Conservation (phyloP, 2,329 filamentous ascomycete genomes). For the Stromatinia cepivora region DNA sequence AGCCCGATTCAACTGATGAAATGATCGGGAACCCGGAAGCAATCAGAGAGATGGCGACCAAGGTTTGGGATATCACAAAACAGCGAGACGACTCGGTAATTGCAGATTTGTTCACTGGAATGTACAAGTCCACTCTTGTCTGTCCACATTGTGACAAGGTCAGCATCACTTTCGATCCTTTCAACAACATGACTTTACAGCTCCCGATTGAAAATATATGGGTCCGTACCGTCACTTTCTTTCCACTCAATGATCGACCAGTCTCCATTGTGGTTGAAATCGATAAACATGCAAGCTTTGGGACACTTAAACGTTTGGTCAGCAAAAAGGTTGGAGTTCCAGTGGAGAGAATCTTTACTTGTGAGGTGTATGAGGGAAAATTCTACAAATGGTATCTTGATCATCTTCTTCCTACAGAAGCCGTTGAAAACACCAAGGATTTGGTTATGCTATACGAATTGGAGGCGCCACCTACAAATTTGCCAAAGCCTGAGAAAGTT, state of each 20-base stretch:
- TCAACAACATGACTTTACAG: conserved; percentile 90
- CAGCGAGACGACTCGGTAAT: conserved; percentile 92
- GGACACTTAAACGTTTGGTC: conserved; percentile 67
- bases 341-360: conserved; percentile 68
- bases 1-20: conserved; percentile 95
- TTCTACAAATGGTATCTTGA: conserved; percentile 89
- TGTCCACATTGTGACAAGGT: conserved; percentile 91
- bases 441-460: conserved; percentile 75
- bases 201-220: conserved; percentile 84
- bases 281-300: conserved; percentile 72
- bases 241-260: conserved; percentile 71
- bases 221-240: conserved; percentile 72
- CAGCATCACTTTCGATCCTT: conserved; percentile 98
- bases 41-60: conserved; percentile 80
- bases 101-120: conserved; percentile 91
- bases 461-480: conserved; percentile 77
- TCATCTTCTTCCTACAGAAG: conserved; percentile 65
- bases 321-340: conserved; percentile 67
- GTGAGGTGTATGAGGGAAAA: conserved; percentile 78
- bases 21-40: conserved; percentile 82
- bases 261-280: conserved; percentile 76
- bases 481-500: conserved; percentile 46
- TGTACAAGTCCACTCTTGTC: conserved; percentile 97
- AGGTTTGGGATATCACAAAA: conserved; percentile 90
- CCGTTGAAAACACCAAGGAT: conserved; percentile 59